Conservation (phyloP, 768 basidiomycete genomes). For the Phaeotremella fagi region DNA sequence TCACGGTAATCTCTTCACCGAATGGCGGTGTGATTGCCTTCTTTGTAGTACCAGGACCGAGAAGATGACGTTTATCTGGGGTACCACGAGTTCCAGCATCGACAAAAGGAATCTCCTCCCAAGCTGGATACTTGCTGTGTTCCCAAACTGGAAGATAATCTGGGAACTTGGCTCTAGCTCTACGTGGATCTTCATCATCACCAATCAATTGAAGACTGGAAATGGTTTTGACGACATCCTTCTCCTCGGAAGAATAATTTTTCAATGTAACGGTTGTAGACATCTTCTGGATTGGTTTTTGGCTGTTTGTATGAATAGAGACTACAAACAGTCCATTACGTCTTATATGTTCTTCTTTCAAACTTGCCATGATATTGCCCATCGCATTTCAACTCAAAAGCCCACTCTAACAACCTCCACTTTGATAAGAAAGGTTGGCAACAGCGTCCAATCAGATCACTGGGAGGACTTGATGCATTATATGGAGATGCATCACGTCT, state of each 20-base stretch:
- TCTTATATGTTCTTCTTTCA: too few relatives aligned
- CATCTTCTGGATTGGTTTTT: too few relatives aligned
- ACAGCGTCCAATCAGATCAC: too few relatives aligned
- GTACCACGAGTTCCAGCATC: slow-evolving; percentile 6
- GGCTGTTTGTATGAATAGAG: too few relatives aligned
- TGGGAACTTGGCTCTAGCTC: slow-evolving; percentile 10
- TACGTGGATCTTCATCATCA: slow-evolving; percentile 1
- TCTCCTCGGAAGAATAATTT: slow-evolving; percentile 1
- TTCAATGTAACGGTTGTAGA: background rate
- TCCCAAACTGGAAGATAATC: slow-evolving; percentile 14
- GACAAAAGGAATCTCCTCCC: slow-evolving; percentile 15
- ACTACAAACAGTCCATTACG: too few relatives aligned
- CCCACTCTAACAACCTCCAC: too few relatives aligned
- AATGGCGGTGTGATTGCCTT: slow-evolving; percentile 3
- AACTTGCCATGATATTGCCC: too few relatives aligned
- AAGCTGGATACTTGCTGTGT: slow-evolving; percentile 18
- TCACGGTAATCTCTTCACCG: slow-evolving; percentile 12
- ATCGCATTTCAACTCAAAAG: too few relatives aligned
- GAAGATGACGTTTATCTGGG: slow-evolving; percentile 7
- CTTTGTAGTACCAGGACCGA: background rate
- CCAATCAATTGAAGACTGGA: background rate
- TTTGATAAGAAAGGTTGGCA: too few relatives aligned
- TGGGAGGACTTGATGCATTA: too few relatives aligned
- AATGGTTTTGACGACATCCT: background rate
- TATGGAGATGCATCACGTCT: too few relatives aligned